Evolutionary conservation across 805 yeast genomes (phyloP), one percentile per base, ranked within the genome.

Genomic region (Metahyphopichia silvanorum): DNA sequence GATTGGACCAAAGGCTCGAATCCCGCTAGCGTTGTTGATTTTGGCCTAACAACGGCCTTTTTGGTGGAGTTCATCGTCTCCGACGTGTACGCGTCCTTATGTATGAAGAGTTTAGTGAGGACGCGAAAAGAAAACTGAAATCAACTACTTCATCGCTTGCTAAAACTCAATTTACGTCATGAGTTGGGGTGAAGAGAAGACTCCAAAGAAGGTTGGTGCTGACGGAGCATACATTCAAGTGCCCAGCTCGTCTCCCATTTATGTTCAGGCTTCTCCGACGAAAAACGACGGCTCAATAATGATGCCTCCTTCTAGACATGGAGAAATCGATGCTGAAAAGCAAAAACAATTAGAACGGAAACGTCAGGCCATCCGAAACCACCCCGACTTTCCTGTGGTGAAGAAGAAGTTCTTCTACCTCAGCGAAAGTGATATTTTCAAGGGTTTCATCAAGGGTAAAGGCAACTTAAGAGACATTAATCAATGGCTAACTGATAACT

Each of bases 391-490:
- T 48, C 63, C 63, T 24, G 49, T 65, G 42, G 55, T 66, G 17
- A 39, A 55, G 17, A 54, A 55, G 33, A 42, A 60, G 27, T 66
- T 64, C 46, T 50, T 51, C 41, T 67, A 67, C 35, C 46, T 67
- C 19, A 50, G 47, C n/a, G 71, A 66, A 35, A 55, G 63, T 27
- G 71, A 62, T 34, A 48, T 67, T 21, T 58, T 65, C 44, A 58
- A 59, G 34, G 71, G 66, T 4, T 63, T 66, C 45, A 65, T 63
- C 16, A 63, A 61, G 36, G 69, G 69, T 4, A 63, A 56, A 42
- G 71, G 71, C 5, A 62, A 65, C 28, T 51, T 66, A 17, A 53
- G 70, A 24, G 67, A 62, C 15, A 55, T 66, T 30, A 57, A 62
- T 18, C 58, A 49, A 34, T 62, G 64, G 63, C 50, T 67, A 21